Percentiles rank a stretch among this genome's conserved stretches.
Conservation (phyloP, 805 yeast genomes). For the Candida insectorum region DNA sequence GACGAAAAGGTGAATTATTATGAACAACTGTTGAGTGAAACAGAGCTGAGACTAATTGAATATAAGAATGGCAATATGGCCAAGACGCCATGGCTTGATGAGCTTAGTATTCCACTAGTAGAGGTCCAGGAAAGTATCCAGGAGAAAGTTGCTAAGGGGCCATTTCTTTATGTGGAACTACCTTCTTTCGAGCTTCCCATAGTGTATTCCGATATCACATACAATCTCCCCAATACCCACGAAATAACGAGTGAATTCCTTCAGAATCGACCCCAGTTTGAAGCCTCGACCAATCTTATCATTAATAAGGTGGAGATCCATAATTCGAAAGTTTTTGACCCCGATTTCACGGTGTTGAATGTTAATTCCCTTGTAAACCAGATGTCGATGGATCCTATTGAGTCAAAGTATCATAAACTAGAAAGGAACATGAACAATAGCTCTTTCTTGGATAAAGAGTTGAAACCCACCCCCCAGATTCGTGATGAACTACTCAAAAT, state of each 20-base stretch:
- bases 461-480: conserved; percentile 82
- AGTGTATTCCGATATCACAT: conserved; percentile 33
- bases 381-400: conserved; percentile 64
- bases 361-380: background rate
- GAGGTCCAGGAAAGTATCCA: conserved; percentile 5
- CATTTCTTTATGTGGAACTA: conserved; percentile 34
- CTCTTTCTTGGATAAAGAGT: conserved; percentile 73
- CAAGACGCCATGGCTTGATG: conserved; percentile 71
- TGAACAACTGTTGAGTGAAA: conserved; percentile 20
- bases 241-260: background rate
- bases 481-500: conserved; percentile 71
- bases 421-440: conserved; percentile 77
- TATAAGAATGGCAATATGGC: conserved; percentile 68
- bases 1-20: conserved; percentile 5
- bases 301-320: conserved; percentile 30
- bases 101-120: conserved; percentile 25
- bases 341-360: conserved; percentile 26
- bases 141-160: background rate
- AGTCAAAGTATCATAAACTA: conserved; percentile 76
- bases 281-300: conserved; percentile 21
- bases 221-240: conserved; percentile 7
- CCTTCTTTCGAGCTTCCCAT: conserved; percentile 43
- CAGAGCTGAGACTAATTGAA: conserved; percentile 53
- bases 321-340: conserved; percentile 42
- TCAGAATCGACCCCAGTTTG: conserved; percentile 1